These are phyloP conservation scores for Penstemon barbatus DNA, from an alignment of 257 asterid species.

Conservation along the genomic window DNA sequence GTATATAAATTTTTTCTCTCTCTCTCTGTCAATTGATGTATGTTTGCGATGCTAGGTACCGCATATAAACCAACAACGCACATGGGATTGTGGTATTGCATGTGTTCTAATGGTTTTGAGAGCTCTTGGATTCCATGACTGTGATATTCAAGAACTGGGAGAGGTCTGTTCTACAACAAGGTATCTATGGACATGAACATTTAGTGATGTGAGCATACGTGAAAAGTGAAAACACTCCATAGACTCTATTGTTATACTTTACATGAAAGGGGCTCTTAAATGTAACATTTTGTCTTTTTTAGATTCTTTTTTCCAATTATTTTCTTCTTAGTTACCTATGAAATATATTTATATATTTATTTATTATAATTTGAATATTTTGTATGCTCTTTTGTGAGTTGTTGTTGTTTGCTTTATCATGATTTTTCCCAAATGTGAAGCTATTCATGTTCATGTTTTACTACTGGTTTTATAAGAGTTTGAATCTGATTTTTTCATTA, in stretches of 20 bases:
- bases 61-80: slow-evolving; percentile 71
- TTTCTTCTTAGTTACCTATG: background rate
- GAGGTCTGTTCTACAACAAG: slow-evolving; percentile 79
- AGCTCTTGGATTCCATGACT: slow-evolving; percentile 51
- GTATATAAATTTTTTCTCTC: background rate
- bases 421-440: too few species aligned
- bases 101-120: slow-evolving; percentile 86
- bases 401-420: too few species aligned
- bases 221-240: background rate
- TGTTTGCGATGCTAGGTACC: slow-evolving; percentile 59
- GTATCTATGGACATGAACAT: slow-evolving; percentile 35
- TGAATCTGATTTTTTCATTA: too few species aligned
- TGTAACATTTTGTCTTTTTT: background rate
- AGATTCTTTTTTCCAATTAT: background rate
- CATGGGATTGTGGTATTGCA: slow-evolving; percentile 99
- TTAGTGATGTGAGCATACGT: background rate
- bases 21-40: slow-evolving; percentile 22
- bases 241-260: slow-evolving; percentile 7
- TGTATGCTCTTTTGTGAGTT: too few species aligned
- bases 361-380: too few species aligned
- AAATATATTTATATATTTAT: too few species aligned
- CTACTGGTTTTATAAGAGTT: too few species aligned
- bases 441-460: too few species aligned
- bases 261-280: too few species aligned
- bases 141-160: slow-evolving; percentile 56